Evolutionary conservation across 1,284 basidiomycete species (phyloP).

Genomic region (Apiotrichum gamsii): DNA sequence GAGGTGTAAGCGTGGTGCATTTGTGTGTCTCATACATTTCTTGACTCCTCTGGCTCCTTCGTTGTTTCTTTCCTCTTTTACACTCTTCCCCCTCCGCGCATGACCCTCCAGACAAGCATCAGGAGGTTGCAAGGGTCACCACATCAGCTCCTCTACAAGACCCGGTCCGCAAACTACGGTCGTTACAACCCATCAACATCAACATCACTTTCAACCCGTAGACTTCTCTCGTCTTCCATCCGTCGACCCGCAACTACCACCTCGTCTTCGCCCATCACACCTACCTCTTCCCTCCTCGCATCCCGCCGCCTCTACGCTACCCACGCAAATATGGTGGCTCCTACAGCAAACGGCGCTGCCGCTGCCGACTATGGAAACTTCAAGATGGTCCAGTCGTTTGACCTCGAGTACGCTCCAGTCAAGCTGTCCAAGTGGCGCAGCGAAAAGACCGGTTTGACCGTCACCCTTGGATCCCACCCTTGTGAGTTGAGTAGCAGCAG

Average conservation of each 20-base stretch:
- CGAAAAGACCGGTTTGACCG: conserved; percentile 48
- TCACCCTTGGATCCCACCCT: conserved; percentile 61
- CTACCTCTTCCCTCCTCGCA: background rate
- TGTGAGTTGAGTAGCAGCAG: no score
- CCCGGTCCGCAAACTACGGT: background rate
- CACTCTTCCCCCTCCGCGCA: no score
- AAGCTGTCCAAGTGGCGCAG: conserved; percentile 46
- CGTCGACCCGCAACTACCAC: background rate
- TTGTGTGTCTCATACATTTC: no score
- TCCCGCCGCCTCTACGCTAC: background rate
- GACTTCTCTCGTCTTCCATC: background rate
- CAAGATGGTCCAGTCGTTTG: conserved; percentile 40
- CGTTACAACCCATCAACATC: no score
- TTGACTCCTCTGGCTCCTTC: no score
- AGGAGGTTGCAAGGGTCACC: background rate
- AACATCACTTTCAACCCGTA: background rate
- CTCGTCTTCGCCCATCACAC: background rate
- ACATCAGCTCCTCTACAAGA: background rate
- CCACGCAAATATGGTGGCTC: conserved; percentile 6
- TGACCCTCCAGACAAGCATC: background rate
- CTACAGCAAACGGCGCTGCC: background rate
- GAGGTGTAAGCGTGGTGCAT: no score
- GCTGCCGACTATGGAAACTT: conserved; percentile 37
- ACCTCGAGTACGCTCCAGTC: conserved; percentile 44
- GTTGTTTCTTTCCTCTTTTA: no score